phyloP scores from a whole-genome alignment of 306 rosid species.

The Cicer arietinum region DNA sequence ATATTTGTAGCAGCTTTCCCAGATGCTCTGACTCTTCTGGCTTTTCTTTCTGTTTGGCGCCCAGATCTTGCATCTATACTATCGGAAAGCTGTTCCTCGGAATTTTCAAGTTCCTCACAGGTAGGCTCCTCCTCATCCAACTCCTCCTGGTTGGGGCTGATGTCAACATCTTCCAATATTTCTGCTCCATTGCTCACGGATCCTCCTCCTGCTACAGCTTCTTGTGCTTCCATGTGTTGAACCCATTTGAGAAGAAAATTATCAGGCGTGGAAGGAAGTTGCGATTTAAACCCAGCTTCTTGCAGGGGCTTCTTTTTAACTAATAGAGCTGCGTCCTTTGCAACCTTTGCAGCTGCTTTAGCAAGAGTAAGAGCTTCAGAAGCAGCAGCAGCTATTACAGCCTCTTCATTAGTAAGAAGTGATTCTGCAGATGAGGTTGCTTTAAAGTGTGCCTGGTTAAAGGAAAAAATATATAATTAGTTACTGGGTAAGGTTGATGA shows the following conservation, averaged over 20 bases:
- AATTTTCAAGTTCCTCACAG: constrained; percentile 65
- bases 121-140: constrained; percentile 59
- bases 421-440: constrained; percentile 72
- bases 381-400: constrained; percentile 85
- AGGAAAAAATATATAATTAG: constrained; percentile 42
- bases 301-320: constrained; percentile 48
- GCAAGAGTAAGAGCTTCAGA: constrained; percentile 95
- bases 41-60: constrained; percentile 88
- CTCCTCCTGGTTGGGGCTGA: constrained; percentile 46
- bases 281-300: constrained; percentile 44
- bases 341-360: constrained; percentile 85
- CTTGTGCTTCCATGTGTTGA: constrained; percentile 60
- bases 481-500: constrained; percentile 25
- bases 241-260: constrained; percentile 64
- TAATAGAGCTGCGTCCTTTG: constrained; percentile 73
- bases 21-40: constrained; percentile 79
- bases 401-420: constrained; percentile 83
- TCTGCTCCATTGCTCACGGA: constrained; percentile 48
- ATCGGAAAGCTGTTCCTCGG: constrained; percentile 59
- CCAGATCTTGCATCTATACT: constrained; percentile 73
- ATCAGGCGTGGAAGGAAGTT: constrained; percentile 49
- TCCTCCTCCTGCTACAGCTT: constrained; percentile 53
- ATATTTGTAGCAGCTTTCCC: constrained; percentile 73
- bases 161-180: constrained; percentile 48
- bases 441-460: constrained; percentile 61